Conservation (phyloP, 495 filamentous ascomycete species). For the Neurospora tetraspora region DNA sequence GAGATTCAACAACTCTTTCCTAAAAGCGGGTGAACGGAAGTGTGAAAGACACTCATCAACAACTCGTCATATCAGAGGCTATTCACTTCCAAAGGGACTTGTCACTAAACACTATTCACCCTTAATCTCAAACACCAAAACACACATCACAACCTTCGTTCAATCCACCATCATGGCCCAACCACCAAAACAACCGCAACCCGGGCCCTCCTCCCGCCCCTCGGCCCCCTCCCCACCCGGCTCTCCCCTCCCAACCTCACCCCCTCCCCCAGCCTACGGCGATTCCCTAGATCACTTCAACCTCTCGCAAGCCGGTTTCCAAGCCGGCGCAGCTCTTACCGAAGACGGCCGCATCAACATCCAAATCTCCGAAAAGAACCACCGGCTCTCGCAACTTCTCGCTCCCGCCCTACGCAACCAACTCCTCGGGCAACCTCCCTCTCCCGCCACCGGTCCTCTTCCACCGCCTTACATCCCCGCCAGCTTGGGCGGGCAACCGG, state of each 20-base stretch:
- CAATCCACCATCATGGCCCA: background rate
- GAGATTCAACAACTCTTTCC: background rate
- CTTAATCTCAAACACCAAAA: background rate
- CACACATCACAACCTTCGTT: background rate
- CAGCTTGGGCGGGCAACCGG: conserved; percentile 47
- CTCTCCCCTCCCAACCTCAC: background rate
- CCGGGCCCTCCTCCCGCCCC: background rate
- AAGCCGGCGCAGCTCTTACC: conserved; percentile 36
- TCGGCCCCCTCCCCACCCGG: background rate
- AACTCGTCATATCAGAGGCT: background rate
- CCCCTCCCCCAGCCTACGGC: conserved; percentile 34
- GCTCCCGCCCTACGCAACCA: conserved; percentile 55
- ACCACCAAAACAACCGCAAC: background rate
- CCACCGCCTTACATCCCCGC: conserved; percentile 53
- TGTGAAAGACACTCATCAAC: background rate
- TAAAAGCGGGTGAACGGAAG: background rate
- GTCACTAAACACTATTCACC: background rate
- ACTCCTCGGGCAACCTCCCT: conserved; percentile 31
- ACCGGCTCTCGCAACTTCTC: conserved; percentile 53
- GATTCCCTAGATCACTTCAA: conserved; percentile 34
- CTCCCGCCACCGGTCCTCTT: conserved; percentile 25
- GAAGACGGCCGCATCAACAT: conserved; percentile 66
- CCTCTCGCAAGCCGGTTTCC: conserved; percentile 38
- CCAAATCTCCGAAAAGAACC: conserved; percentile 57
- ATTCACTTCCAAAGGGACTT: background rate